phyloP scores from a whole-genome alignment of 179 eudicot species.

The Vitellaria paradoxa region DNA sequence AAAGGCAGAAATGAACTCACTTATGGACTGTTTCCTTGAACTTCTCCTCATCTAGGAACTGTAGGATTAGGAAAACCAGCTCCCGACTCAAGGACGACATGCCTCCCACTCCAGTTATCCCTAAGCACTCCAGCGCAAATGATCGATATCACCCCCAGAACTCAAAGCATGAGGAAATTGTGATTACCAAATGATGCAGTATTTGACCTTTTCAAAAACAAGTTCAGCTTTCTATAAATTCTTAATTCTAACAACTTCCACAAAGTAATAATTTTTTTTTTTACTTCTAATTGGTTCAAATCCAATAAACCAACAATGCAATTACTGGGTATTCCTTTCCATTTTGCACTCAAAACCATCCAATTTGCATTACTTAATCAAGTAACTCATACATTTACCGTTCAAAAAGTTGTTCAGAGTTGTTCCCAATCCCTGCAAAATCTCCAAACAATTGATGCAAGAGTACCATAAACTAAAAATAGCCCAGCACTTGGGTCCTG shows the following conservation, averaged over 20 bases:
- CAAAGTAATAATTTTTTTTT: not conserved
- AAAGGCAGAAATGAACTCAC: constrained; percentile 29
- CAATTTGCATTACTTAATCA: no score
- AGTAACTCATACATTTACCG: no score
- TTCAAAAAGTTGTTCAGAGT: no score
- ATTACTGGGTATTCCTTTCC: no score
- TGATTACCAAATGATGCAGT: not conserved
- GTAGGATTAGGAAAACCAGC: constrained; percentile 62
- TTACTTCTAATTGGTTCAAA: not conserved
- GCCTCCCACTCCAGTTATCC: constrained; percentile 42
- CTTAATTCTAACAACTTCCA: not conserved
- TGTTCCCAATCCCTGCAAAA: not conserved
- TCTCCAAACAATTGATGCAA: not conserved
- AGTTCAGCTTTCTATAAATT: no score
- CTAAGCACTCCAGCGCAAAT: constrained; percentile 55
- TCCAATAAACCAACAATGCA: no score
- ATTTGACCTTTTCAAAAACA: not conserved
- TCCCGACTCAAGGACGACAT: constrained; percentile 73
- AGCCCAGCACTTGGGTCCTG: not conserved
- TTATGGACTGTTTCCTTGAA: constrained; percentile 70
- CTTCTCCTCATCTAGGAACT: constrained; percentile 69
- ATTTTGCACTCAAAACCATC: no score
- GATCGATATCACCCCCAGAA: constrained; percentile 2
- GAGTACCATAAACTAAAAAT: not conserved
- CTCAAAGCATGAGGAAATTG: constrained; percentile 35